Evolutionary conservation across 2,329 filamentous ascomycete genomes (phyloP).

Genomic region (Tolypocladium tropicale): DNA sequence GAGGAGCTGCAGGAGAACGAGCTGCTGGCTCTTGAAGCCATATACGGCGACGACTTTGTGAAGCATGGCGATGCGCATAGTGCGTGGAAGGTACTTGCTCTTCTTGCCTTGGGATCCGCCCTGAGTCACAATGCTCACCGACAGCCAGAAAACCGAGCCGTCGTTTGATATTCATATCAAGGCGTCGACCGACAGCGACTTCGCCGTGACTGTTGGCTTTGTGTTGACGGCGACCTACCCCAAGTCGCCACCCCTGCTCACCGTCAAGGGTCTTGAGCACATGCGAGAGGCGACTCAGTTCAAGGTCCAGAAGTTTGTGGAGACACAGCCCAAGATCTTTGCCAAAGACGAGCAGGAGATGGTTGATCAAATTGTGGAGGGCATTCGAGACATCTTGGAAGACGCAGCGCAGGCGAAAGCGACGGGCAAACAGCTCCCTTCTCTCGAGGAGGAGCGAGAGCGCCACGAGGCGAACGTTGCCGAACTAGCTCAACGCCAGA

Average conservation of each 20-base stretch:
- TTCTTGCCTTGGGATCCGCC: background rate
- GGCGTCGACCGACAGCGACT: conserved; percentile 61
- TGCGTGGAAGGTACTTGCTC: conserved; percentile 69
- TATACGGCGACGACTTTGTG: conserved; percentile 82
- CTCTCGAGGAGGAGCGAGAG: conserved; percentile 79
- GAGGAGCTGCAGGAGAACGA: conserved; percentile 81
- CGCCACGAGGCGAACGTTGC: conserved; percentile 67
- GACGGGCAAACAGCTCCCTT: conserved; percentile 67
- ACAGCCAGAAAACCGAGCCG: conserved; percentile 61
- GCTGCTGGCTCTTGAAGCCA: conserved; percentile 72
- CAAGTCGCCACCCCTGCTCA: conserved; percentile 66
- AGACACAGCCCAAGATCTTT: conserved; percentile 45
- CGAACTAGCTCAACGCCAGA: conserved; percentile 46
- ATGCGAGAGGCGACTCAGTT: conserved; percentile 62
- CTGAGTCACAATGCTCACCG: conserved; percentile 7
- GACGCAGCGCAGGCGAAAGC: conserved; percentile 73
- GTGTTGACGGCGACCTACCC: conserved; percentile 86
- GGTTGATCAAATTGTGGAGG: conserved; percentile 56
- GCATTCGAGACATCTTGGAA: conserved; percentile 68
- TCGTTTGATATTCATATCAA: conserved; percentile 73
- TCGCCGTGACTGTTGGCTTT: conserved; percentile 62
- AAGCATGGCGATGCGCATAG: conserved; percentile 58
- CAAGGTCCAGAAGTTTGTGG: conserved; percentile 56
- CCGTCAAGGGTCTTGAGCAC: conserved; percentile 51
- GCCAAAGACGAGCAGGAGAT: conserved; percentile 45